phyloP scores from a whole-genome alignment of 2,329 filamentous ascomycete species.

The Calonectria fujianensis region DNA sequence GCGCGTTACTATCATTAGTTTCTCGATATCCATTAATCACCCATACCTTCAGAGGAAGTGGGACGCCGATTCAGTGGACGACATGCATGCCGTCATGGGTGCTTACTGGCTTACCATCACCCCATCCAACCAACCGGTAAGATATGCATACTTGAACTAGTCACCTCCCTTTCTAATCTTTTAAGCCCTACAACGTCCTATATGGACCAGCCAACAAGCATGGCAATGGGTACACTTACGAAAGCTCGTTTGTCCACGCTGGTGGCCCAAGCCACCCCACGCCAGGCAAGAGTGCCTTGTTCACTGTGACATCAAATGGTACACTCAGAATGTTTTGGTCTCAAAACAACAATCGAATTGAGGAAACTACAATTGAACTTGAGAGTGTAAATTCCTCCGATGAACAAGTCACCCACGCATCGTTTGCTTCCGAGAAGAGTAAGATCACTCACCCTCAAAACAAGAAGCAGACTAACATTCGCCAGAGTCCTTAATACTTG shows the following conservation, averaged over 20 bases:
- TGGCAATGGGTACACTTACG: slow-evolving; percentile 80
- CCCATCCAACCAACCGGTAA: slow-evolving; percentile 65
- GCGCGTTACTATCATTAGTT: slow-evolving; percentile 83
- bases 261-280: slow-evolving; percentile 84
- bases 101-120: slow-evolving; percentile 87
- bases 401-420: slow-evolving; percentile 87
- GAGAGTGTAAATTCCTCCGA: slow-evolving; percentile 83
- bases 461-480: slow-evolving; percentile 50
- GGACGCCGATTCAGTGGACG: slow-evolving; percentile 81
- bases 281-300: slow-evolving; percentile 81
- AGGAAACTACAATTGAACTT: slow-evolving; percentile 83
- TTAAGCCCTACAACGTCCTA: slow-evolving; percentile 65
- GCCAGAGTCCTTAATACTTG: slow-evolving; percentile 75
- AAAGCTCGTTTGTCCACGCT: slow-evolving; percentile 78
- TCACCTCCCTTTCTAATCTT: not conserved
- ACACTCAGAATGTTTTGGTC: slow-evolving; percentile 85
- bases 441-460: slow-evolving; percentile 49
- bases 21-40: slow-evolving; percentile 83
- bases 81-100: slow-evolving; percentile 86
- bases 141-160: slow-evolving; percentile 7
- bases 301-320: slow-evolving; percentile 85
- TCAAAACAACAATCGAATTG: slow-evolving; percentile 82
- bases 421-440: slow-evolving; percentile 85
- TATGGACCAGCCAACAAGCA: slow-evolving; percentile 79
- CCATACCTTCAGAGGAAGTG: slow-evolving; percentile 78